A percentile compares a stretch with the other conserved stretches of the same genome.
Evolutionary conservation across 2,329 filamentous ascomycete genomes (phyloP).

Genomic region (Apiospora koreana): DNA sequence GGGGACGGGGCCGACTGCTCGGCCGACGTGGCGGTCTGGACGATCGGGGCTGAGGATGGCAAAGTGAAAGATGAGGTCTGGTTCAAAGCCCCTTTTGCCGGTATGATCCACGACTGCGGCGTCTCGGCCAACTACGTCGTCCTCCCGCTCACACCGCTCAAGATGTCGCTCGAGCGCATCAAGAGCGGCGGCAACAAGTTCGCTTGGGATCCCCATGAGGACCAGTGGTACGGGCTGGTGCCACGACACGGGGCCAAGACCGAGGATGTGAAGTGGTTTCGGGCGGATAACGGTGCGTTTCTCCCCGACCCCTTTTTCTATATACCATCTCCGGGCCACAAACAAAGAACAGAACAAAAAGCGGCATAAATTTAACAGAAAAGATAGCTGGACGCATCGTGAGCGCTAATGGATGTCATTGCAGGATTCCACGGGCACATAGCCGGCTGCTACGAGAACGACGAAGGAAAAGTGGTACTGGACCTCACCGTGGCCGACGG

Average conservation of each 20-base stretch:
- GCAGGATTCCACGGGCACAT: conserved; percentile 48
- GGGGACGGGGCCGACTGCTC: conserved; percentile 43
- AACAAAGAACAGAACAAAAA: background rate
- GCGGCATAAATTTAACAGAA: background rate
- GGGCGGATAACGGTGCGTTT: conserved; percentile 49
- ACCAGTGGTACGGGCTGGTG: conserved; percentile 57
- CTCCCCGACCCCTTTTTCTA: background rate
- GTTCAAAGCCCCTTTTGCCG: conserved; percentile 51
- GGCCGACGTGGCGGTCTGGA: conserved; percentile 47
- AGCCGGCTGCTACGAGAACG: conserved; percentile 49
- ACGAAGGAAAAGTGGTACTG: conserved; percentile 44
- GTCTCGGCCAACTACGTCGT: conserved; percentile 49
- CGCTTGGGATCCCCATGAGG: conserved; percentile 54
- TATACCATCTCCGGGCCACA: background rate
- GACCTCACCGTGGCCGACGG: conserved; percentile 45
- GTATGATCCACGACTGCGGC: conserved; percentile 55
- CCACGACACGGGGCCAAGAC: conserved; percentile 50
- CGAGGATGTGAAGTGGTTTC: conserved; percentile 54
- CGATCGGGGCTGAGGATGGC: conserved; percentile 41
- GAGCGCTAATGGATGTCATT: background rate
- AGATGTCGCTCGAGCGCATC: conserved; percentile 44
- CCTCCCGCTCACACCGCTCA: conserved; percentile 49
- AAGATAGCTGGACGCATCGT: background rate
- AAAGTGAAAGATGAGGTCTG: conserved; percentile 47
- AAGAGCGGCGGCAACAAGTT: conserved; percentile 50